These are phyloP conservation scores for Hyphodiscus hymeniophilus DNA, from an alignment of 495 filamentous ascomycete species.

Conservation along the genomic window DNA sequence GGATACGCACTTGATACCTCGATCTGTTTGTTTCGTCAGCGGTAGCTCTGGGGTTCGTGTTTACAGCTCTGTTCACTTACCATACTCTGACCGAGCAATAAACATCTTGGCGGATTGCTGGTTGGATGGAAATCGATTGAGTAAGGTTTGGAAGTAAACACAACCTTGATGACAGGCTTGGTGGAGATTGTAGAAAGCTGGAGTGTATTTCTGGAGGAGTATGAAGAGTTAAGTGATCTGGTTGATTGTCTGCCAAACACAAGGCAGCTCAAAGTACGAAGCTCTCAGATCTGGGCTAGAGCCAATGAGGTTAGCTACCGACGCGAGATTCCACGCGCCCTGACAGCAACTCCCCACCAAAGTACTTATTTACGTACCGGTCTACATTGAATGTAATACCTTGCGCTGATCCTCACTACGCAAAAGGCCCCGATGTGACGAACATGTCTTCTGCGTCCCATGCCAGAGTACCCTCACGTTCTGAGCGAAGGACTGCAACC, in stretches of 20 bases:
- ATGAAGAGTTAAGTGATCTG: neutral
- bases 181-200: neutral
- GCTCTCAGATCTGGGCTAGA: neutral
- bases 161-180: neutral
- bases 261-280: slow-evolving; percentile 1
- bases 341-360: neutral
- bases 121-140: neutral
- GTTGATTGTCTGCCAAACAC: neutral
- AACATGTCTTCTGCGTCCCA: slow-evolving; percentile 23
- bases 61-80: slow-evolving; percentile 37
- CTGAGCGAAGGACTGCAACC: slow-evolving; percentile 18
- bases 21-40: slow-evolving; percentile 58
- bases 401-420: neutral
- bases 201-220: neutral
- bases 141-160: neutral
- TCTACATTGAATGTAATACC: neutral
- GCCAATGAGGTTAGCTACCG: neutral
- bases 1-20: slow-evolving; percentile 87
- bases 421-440: slow-evolving; percentile 17
- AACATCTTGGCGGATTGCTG: slow-evolving; percentile 68
- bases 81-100: slow-evolving; percentile 99
- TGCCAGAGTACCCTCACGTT: slow-evolving; percentile 18
- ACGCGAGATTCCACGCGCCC: neutral
- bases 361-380: neutral
- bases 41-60: slow-evolving; percentile 1